Conservation (phyloP, 2,329 filamentous ascomycete species). For the Lizonia empirigonia region DNA sequence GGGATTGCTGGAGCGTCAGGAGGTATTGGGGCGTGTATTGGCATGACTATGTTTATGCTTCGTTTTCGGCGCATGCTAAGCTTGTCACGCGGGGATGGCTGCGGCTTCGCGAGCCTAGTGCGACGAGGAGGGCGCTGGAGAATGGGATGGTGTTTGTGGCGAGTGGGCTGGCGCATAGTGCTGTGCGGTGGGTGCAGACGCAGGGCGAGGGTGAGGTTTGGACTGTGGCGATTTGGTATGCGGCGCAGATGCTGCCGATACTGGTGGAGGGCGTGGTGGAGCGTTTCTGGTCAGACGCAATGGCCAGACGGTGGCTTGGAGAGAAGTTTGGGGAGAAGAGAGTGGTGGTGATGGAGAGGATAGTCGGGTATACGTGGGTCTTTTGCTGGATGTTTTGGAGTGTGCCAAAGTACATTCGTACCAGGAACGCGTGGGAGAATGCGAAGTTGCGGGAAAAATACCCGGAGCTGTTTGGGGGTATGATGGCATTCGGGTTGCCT, state of each 20-base stretch:
- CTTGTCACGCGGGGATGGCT: conserved; percentile 21
- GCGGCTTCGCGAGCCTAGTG: conserved; percentile 1
- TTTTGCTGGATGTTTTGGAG: conserved; percentile 27
- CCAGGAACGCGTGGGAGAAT: conserved; percentile 20
- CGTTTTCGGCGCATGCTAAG: conserved; percentile 22
- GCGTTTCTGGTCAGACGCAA: conserved; percentile 9
- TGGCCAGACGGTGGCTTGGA: neutral
- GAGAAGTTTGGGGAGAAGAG: neutral
- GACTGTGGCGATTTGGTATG: conserved; percentile 23
- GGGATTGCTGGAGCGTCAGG: conserved; percentile 17
- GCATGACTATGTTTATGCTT: conserved; percentile 28
- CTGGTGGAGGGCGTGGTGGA: conserved; percentile 18
- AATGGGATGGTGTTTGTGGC: conserved; percentile 25
- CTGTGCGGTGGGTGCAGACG: conserved; percentile 18
- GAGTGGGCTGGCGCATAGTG: conserved; percentile 25
- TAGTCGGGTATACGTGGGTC: conserved; percentile 24
- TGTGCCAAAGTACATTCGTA: conserved; percentile 20
- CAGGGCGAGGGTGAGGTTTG: conserved; percentile 14
- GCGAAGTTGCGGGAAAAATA: conserved; percentile 2
- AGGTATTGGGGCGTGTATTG: conserved; percentile 29
- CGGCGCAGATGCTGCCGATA: conserved; percentile 27
- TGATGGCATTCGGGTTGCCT: neutral
- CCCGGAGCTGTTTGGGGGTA: neutral
- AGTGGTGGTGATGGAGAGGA: conserved; percentile 11
- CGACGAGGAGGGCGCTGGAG: conserved; percentile 21